Conservation (phyloP, 177 flowering plant genomes). For the Vitis hybrid region DNA sequence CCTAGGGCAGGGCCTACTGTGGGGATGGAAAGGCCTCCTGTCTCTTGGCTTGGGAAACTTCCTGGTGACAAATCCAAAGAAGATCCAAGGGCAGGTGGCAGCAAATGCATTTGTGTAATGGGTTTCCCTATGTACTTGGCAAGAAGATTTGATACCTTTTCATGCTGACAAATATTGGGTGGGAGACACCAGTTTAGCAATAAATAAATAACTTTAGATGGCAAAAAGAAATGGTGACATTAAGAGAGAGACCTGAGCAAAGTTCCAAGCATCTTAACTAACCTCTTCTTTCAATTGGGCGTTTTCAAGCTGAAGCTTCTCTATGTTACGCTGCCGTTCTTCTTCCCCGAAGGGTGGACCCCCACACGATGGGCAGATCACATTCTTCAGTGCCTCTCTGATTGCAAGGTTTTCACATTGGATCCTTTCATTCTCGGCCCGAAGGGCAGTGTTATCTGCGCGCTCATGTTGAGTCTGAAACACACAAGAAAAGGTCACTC, state of each 20-base stretch:
- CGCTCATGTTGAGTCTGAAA: constrained; percentile 35
- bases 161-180: constrained; percentile 24
- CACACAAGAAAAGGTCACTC: neutral
- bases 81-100: neutral
- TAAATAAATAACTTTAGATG: neutral
- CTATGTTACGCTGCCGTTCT: constrained; percentile 21
- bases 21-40: neutral
- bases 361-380: constrained; percentile 38
- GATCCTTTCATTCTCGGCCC: constrained; percentile 38
- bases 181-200: too few relatives aligned
- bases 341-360: constrained; percentile 38
- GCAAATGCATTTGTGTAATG: constrained; percentile 14
- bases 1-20: neutral
- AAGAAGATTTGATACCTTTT: constrained; percentile 24
- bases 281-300: constrained; percentile 41
- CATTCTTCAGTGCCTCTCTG: constrained; percentile 34
- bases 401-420: constrained; percentile 34
- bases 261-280: neutral
- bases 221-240: neutral
- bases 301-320: constrained; percentile 28
- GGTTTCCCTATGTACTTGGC: constrained; percentile 35
- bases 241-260: neutral
- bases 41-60: constrained; percentile 1
- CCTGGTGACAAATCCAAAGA: constrained; percentile 8
- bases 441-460: constrained; percentile 30